Evolutionary conservation across 345 rosid genomes (phyloP).

Genomic region (Lagerstroemia speciosa): DNA sequence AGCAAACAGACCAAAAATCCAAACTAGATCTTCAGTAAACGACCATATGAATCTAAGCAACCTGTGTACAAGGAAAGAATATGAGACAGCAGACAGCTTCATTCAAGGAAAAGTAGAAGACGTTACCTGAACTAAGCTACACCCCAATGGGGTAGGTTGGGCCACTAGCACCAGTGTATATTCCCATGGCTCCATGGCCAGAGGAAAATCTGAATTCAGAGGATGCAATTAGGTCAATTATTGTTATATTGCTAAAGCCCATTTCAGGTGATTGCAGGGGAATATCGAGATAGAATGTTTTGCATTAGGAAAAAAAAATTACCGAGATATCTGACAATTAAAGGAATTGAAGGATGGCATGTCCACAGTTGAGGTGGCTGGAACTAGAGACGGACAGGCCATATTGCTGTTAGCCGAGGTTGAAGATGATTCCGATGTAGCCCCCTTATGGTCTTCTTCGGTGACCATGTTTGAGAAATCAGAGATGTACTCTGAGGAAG

Average conservation of each 20-base stretch:
- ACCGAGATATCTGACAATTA: constrained; percentile 83
- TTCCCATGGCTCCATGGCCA: constrained; percentile 51
- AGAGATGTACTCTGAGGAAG: constrained; percentile 21
- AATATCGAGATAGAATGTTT: not conserved
- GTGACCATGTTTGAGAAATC: constrained; percentile 19
- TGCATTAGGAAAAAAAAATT: not conserved
- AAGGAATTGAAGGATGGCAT: constrained; percentile 53
- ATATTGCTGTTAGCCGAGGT: constrained; percentile 27
- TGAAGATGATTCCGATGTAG: constrained; percentile 14
- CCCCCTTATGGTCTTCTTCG: constrained; percentile 29
- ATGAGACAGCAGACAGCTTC: not conserved
- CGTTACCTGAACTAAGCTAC: constrained; percentile 34
- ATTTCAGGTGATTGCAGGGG: no score
- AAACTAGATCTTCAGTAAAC: not conserved
- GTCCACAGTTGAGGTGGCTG: constrained; percentile 36
- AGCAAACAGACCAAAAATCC: not conserved
- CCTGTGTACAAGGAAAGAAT: no score
- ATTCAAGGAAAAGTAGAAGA: constrained; percentile 1
- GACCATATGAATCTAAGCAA: no score
- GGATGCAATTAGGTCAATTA: not conserved
- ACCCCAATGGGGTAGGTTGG: constrained; percentile 88
- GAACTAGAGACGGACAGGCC: constrained; percentile 24
- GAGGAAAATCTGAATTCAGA: constrained; percentile 41
- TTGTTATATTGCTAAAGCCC: no score
- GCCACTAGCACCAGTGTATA: constrained; percentile 63